Percentiles rank a stretch among this genome's conserved stretches.
Evolutionary conservation across 495 filamentous ascomycete species (phyloP).

Genomic region (Neurospora sp.): DNA sequence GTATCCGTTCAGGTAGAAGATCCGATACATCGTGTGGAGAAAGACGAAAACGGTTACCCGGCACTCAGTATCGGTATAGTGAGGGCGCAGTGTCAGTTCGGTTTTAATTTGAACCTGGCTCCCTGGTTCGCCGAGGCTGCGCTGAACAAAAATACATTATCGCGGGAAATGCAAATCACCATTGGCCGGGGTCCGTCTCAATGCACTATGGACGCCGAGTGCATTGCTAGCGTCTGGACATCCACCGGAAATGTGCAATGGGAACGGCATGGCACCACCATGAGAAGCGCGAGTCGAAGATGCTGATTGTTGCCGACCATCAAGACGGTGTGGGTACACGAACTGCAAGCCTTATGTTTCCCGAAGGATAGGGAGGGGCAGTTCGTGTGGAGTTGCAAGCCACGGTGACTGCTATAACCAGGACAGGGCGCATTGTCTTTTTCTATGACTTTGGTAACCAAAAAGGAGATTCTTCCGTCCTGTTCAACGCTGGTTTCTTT

Average conservation of each 20-base stretch:
- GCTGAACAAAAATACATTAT: conserved; percentile 7
- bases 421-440: background rate
- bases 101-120: background rate
- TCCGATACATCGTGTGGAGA: conserved; percentile 1
- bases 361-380: background rate
- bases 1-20: background rate
- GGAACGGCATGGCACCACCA: background rate
- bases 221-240: background rate
- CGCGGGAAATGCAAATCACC: background rate
- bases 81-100: background rate
- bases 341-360: background rate
- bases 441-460: background rate
- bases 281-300: background rate
- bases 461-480: background rate
- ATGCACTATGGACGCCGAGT: background rate
- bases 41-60: background rate
- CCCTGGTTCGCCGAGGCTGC: conserved; percentile 1
- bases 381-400: background rate
- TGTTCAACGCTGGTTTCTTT: background rate
- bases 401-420: background rate
- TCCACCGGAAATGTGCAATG: background rate
- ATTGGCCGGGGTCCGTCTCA: conserved; percentile 2
- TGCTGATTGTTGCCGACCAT: background rate
- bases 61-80: background rate
- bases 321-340: background rate